Percentiles rank a stretch among this genome's conserved stretches.
Conservation (phyloP, 1,284 basidiomycete genomes). For the Peniophora sp. region DNA sequence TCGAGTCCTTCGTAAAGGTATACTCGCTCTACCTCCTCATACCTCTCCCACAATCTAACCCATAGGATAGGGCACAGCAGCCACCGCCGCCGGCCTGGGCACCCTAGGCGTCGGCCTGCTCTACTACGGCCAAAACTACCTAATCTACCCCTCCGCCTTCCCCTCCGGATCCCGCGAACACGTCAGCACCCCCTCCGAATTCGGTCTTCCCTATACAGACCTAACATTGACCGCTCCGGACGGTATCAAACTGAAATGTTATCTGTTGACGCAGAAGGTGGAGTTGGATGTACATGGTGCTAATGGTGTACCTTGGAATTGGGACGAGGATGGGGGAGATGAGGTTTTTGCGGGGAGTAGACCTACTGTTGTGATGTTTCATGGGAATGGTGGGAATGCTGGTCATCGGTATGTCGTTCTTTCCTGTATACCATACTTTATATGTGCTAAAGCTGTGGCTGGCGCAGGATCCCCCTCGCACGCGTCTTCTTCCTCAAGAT, state of each 20-base stretch:
- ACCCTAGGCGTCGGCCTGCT: constrained; percentile 71
- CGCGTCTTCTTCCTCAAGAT: constrained; percentile 79
- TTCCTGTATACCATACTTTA: too few relatives aligned
- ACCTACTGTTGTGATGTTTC: constrained; percentile 86
- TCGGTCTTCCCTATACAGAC: constrained; percentile 68
- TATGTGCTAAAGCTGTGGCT: too few relatives aligned
- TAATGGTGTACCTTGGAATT: constrained; percentile 10
- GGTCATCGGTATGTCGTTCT: constrained; percentile 52
- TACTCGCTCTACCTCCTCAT: neutral
- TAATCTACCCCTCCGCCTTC: constrained; percentile 88
- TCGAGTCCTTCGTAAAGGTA: constrained; percentile 16
- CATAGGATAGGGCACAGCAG: constrained; percentile 47
- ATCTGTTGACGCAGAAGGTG: constrained; percentile 45
- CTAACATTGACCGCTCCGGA: constrained; percentile 62
- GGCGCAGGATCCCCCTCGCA: constrained; percentile 65
- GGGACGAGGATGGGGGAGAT: constrained; percentile 18
- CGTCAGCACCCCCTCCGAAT: constrained; percentile 65
- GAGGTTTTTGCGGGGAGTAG: constrained; percentile 56
- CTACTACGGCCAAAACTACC: constrained; percentile 78
- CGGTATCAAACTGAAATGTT: constrained; percentile 50
- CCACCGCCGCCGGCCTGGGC: constrained; percentile 58
- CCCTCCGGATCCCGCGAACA: constrained; percentile 78
- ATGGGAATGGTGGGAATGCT: constrained; percentile 81
- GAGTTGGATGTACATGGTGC: constrained; percentile 19
- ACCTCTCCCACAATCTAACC: neutral